Percentiles rank a stretch among this genome's conserved stretches.
phyloP scores from a whole-genome alignment of 176 grass and related monocot genomes.

The Hordeum vulgare region MorexV3_pseudomolecules_assembly NC_058519.1:137710157-137710656 shows the following conservation, averaged over 20 bases:
- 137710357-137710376: slow-evolving; percentile 17
- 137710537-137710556: background rate
- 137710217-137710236: background rate
- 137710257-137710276: background rate
- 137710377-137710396: slow-evolving; percentile 43
- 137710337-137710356: background rate
- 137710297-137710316: background rate
- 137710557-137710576: background rate
- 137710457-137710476: slow-evolving; percentile 77
- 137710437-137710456: slow-evolving; percentile 89
- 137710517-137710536: background rate
- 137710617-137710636: slow-evolving; percentile 67
- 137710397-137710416: slow-evolving; percentile 54
- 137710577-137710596: slow-evolving; percentile 90
- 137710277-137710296: background rate
- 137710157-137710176: background rate
- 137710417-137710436: slow-evolving; percentile 96
- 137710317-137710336: background rate
- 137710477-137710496: slow-evolving; percentile 77
- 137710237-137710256: too few species aligned
- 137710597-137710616: slow-evolving; percentile 65
- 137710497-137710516: background rate
- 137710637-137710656: slow-evolving; percentile 67
- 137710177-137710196: too few species aligned
- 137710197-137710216: background rate